Percentiles rank a stretch among this genome's conserved stretches.
Conservation (phyloP, 495 filamentous ascomycete species). For the Oidiodendron maius region DNA sequence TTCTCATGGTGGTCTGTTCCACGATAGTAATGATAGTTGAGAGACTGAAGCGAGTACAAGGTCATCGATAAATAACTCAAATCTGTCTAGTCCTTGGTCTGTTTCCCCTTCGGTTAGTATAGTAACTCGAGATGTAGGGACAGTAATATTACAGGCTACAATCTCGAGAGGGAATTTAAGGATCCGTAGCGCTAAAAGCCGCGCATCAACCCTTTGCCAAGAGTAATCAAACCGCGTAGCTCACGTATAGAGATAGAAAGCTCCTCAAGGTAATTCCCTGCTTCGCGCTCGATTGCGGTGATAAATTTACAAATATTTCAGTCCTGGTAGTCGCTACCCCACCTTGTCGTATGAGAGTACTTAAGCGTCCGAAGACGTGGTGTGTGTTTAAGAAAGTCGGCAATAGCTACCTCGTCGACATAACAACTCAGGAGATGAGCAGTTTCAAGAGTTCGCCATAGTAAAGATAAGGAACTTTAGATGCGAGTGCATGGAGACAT, state of each 20-base stretch:
- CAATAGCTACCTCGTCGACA: conserved; percentile 29
- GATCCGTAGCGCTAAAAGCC: conserved; percentile 28
- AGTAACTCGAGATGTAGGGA: conserved; percentile 14
- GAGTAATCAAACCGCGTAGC: conserved; percentile 23
- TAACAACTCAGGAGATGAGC: conserved; percentile 23
- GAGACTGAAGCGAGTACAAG: conserved; percentile 25
- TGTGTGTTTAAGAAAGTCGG: conserved; percentile 30
- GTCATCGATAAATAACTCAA: conserved; percentile 20
- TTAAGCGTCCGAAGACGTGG: conserved; percentile 26
- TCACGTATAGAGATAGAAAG: conserved; percentile 25
- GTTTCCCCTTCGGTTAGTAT: conserved; percentile 17
- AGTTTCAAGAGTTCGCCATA: conserved; percentile 22
- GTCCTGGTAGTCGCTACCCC: conserved; percentile 17
- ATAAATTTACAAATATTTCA: conserved; percentile 34
- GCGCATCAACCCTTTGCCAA: conserved; percentile 28
- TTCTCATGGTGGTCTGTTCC: conserved; percentile 13
- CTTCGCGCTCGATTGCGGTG: conserved; percentile 26
- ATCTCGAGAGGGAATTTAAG: conserved; percentile 29
- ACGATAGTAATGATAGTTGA: conserved; percentile 22
- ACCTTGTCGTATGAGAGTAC: conserved; percentile 25
- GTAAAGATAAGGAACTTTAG: conserved; percentile 16
- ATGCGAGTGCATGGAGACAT: conserved; percentile 16
- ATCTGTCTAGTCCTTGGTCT: too few relatives aligned
- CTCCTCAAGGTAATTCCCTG: conserved; percentile 28
- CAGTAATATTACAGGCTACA: conserved; percentile 27